A percentile compares a stretch with the other conserved stretches of the same genome.
These are phyloP conservation scores for Fistulifera solaris DNA, from an alignment of 108 stramenopile genomes.

Conservation along the genomic window DNA sequence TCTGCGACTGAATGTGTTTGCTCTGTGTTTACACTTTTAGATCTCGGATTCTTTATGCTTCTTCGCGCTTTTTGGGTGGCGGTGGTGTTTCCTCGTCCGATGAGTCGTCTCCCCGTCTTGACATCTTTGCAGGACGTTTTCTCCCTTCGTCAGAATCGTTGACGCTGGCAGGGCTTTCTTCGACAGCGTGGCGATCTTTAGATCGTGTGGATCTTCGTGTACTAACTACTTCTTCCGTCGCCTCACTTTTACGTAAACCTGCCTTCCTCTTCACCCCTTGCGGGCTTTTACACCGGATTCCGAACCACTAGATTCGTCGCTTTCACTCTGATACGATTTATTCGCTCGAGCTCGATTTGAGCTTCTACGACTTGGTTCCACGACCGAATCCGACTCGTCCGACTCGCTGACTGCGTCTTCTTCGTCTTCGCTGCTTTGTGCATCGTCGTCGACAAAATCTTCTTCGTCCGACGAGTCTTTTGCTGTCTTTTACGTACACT, in stretches of 20 bases:
- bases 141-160: background rate
- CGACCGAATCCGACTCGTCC: background rate
- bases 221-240: too few relatives aligned
- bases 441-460: slow-evolving; percentile 3
- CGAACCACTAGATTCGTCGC: too few relatives aligned
- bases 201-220: background rate
- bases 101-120: too few relatives aligned
- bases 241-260: too few relatives aligned
- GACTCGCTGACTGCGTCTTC: slow-evolving; percentile 3
- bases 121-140: too few relatives aligned
- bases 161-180: background rate
- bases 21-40: background rate
- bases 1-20: background rate
- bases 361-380: background rate
- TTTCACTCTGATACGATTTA: background rate
- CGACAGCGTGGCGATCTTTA: background rate
- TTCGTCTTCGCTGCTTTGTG: slow-evolving; percentile 5
- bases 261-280: too few relatives aligned
- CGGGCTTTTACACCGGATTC: too few relatives aligned
- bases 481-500: background rate
- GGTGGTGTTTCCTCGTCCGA: too few relatives aligned
- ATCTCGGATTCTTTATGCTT: too few relatives aligned
- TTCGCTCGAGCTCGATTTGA: slow-evolving; percentile 3
- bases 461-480: slow-evolving; percentile 15
- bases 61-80: too few relatives aligned